Percentiles rank a stretch among this genome's conserved stretches.
phyloP scores from a whole-genome alignment of 2,329 filamentous ascomycete species.

The Aspergillus fumigatiaffinis region DNA sequence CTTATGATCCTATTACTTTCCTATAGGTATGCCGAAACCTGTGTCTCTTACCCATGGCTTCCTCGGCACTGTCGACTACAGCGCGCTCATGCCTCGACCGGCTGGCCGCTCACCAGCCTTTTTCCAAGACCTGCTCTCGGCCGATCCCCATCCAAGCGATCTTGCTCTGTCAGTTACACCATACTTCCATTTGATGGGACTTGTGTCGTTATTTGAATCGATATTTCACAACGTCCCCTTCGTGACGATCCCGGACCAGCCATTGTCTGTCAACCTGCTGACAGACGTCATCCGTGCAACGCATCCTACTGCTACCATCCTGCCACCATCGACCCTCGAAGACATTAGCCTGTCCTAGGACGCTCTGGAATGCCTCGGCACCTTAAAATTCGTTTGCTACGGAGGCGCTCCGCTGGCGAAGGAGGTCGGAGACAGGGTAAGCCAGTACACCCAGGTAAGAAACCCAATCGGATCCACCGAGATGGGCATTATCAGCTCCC shows the following conservation, averaged over 20 bases:
- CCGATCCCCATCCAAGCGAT: constrained; percentile 3
- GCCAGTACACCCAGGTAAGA: too few species aligned
- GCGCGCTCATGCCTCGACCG: constrained; percentile 9
- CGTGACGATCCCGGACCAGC: constrained; percentile 22
- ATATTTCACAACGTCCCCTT: constrained; percentile 17
- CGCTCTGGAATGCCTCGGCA: constrained; percentile 9
- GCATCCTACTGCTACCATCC: constrained; percentile 16
- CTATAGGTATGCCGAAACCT: constrained; percentile 26
- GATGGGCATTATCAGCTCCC: constrained; percentile 1
- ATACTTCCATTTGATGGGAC: constrained; percentile 28
- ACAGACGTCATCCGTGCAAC: constrained; percentile 14
- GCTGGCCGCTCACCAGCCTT: constrained; percentile 10
- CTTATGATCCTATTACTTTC: constrained; percentile 17
- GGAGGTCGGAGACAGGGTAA: too few species aligned
- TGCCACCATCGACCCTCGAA: constrained; percentile 23
- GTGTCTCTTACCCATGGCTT: constrained; percentile 28
- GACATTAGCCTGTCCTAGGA: constrained; percentile 20
- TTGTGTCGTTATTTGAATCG: constrained; percentile 13
- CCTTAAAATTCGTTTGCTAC: constrained; percentile 7
- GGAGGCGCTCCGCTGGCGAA: too few species aligned
- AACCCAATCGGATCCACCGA: not conserved
- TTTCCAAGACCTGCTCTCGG: constrained; percentile 6
- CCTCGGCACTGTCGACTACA: constrained; percentile 12
- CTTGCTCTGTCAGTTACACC: constrained; percentile 18
- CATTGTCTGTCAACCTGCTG: constrained; percentile 21